A percentile compares a stretch with the other conserved stretches of the same genome.
These are phyloP conservation scores for Podaxis sp. DNA, from an alignment of 768 basidiomycete species.

Conservation along the genomic window DNA sequence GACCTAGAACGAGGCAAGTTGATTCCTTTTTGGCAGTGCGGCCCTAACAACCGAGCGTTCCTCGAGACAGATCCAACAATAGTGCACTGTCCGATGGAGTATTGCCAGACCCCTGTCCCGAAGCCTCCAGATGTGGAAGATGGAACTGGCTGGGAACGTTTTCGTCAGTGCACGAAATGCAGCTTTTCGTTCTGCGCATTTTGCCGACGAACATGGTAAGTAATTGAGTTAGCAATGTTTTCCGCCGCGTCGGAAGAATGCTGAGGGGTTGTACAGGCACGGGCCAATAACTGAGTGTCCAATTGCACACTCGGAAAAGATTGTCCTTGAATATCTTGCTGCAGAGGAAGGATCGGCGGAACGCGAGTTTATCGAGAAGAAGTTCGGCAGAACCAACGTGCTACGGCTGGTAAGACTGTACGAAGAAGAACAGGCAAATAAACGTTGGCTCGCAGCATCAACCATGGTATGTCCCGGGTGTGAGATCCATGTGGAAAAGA, in stretches of 20 bases:
- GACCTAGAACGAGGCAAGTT: conserved; percentile 67
- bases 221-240: neutral
- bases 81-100: conserved; percentile 75
- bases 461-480: conserved; percentile 80
- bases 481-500: conserved; percentile 70
- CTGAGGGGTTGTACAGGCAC: conserved; percentile 53
- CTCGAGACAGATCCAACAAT: conserved; percentile 64
- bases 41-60: conserved; percentile 16
- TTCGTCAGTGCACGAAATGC: conserved; percentile 72
- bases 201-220: conserved; percentile 79
- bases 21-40: neutral
- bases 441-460: conserved; percentile 65
- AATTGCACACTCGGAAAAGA: conserved; percentile 60
- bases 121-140: conserved; percentile 49
- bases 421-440: conserved; percentile 74
- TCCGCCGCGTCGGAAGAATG: neutral
- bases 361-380: conserved; percentile 54
- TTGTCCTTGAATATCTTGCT: conserved; percentile 68
- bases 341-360: conserved; percentile 50
- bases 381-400: conserved; percentile 65
- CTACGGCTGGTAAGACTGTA: conserved; percentile 58
- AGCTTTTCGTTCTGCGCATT: conserved; percentile 81
- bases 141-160: conserved; percentile 68
- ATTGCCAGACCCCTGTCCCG: conserved; percentile 80
- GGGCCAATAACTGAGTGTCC: conserved; percentile 75